Base-by-base conservation (phyloP, 768 basidiomycete genomes). In the Mrakia gelida region DNA sequence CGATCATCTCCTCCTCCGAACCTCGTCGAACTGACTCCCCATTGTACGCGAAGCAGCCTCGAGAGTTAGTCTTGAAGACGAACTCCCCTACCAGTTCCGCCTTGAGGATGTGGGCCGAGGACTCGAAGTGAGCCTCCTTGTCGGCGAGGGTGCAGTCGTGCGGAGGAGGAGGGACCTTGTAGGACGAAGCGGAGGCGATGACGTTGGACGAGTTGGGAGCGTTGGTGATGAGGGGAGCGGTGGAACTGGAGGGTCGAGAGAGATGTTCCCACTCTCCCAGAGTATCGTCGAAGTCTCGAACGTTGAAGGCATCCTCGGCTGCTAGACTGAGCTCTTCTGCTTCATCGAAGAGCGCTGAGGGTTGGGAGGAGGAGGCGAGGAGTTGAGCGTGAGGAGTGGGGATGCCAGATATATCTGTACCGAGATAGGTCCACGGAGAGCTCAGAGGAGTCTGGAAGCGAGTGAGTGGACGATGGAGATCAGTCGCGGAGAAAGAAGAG, bases 381-480 rank as follows among this genome's bases (percentile, higher is more conserved):
- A 70, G 67, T 26, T 70, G 67, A 21, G 67, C 34, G 3, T 70
- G 38, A 43, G 67, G 67, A 9, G 67, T 70, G 2, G 67, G 67
- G 13, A 70, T 15, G 4, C 67, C 67, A 26, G 23, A 43, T 41
- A 41, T 45, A 41, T 70, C 67, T 16, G 67, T 70, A 0, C 67
- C 67, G 67, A 70, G 67, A 41, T 70, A 70, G 41, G 38, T 38
- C 67, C 67, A 70, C 7, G 67, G 67, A n/a, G 38, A 70, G 67
- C 34, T 26, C 2, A 70, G 67, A 70, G 67, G 67, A 70, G 41
- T 23, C 67, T 26, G 38, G 16, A 43, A 3, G 32, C 13, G 9
- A 3, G 34, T 10, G 26, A n/a, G 41, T 16, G 63, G 59, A 34
- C 3, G 62, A 63, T 41, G 26, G 41, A 13, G 34, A 16, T 67